Evolutionary conservation across 169 alveolate genomes (phyloP).

Genomic region (Plasmodium yoelii): DNA sequence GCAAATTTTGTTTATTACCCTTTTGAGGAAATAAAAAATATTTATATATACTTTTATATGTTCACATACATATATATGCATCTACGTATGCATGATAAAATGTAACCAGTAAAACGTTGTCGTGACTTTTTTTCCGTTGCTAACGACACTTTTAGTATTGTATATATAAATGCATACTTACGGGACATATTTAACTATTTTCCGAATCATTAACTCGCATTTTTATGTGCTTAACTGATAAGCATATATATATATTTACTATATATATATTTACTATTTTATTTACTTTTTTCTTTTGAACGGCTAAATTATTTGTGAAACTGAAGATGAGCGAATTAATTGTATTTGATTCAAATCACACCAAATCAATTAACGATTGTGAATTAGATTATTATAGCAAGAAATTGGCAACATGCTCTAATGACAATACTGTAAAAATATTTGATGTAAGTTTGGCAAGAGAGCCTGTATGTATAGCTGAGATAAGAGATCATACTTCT

Average conservation of each 20-base stretch:
- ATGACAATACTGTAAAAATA: constrained; percentile 86
- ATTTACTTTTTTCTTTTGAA: no score
- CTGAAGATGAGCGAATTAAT: constrained; percentile 78
- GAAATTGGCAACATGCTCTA: constrained; percentile 89
- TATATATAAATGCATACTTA: no score
- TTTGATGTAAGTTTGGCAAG: constrained; percentile 83
- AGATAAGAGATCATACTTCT: constrained; percentile 86
- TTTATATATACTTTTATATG: constrained; percentile 4
- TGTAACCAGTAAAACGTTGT: no score
- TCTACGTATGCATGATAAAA: not conserved
- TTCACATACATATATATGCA: not conserved
- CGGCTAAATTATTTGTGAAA: no score
- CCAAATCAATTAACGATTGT: constrained; percentile 85
- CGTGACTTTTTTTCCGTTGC: no score
- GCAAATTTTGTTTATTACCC: no score
- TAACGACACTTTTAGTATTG: no score
- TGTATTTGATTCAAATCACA: constrained; percentile 82
- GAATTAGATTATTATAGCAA: constrained; percentile 90
- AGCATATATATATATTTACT: no score
- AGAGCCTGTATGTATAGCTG: constrained; percentile 78
- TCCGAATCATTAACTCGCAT: no score
- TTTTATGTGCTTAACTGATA: no score
- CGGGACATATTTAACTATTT: no score
- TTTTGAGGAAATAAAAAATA: not conserved
- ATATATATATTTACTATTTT: no score